phyloP scores from a whole-genome alignment of 164 flowering plant species.

The Magnolia officinalis region DNA sequence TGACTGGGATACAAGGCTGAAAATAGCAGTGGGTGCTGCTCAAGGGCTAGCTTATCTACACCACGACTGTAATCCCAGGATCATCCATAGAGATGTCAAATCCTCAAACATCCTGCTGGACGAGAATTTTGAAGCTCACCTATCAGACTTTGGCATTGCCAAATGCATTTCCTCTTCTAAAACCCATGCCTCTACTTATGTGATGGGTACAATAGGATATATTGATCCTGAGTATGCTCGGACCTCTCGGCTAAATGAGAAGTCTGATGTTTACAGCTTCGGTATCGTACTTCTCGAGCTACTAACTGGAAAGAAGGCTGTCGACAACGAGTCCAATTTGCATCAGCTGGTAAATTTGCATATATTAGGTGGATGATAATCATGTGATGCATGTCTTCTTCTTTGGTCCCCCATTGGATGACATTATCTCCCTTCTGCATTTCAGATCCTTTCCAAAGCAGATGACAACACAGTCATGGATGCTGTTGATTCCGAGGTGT shows the following conservation, averaged over 20 bases:
- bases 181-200: slow-evolving; percentile 81
- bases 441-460: slow-evolving; percentile 76
- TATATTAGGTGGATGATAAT: not conserved
- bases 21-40: slow-evolving; percentile 87
- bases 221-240: slow-evolving; percentile 97
- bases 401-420: not conserved
- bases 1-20: slow-evolving; percentile 86
- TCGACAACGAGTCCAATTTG: slow-evolving; percentile 78
- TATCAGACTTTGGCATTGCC: slow-evolving; percentile 94
- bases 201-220: slow-evolving; percentile 92
- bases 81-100: slow-evolving; percentile 86
- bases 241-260: slow-evolving; percentile 77
- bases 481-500: slow-evolving; percentile 85
- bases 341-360: slow-evolving; percentile 68
- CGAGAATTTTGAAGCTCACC: slow-evolving; percentile 85
- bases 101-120: slow-evolving; percentile 85
- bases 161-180: slow-evolving; percentile 63
- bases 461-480: slow-evolving; percentile 88
- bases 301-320: slow-evolving; percentile 88
- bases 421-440: not conserved
- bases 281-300: slow-evolving; percentile 93
- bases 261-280: slow-evolving; percentile 94
- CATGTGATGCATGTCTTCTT: not conserved
- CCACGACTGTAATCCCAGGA: slow-evolving; percentile 84
- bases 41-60: slow-evolving; percentile 95